Percentiles rank a stretch among this genome's conserved stretches.
Evolutionary conservation across 2,329 filamentous ascomycete genomes (phyloP).

Genomic region (Calonectria crousiana): DNA sequence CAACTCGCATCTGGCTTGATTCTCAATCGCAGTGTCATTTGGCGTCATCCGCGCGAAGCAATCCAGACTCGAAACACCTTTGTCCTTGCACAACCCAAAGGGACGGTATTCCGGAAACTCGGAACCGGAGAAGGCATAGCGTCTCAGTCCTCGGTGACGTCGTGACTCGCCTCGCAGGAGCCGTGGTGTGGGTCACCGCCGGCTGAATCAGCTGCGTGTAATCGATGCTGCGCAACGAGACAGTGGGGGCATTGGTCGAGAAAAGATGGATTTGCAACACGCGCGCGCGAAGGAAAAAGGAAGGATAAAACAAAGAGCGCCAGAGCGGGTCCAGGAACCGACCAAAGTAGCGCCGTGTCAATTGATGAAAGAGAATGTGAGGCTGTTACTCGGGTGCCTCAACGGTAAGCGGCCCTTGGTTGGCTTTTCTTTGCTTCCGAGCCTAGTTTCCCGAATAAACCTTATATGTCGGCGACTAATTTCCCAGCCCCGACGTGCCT

Average conservation of each 20-base stretch:
- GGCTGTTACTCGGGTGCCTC: neutral
- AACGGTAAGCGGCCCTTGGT: neutral
- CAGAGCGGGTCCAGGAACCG: neutral
- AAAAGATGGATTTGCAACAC: conserved; percentile 21
- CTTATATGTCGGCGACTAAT: neutral
- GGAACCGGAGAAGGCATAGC: neutral
- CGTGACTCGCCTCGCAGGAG: neutral
- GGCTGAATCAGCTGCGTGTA: conserved; percentile 32
- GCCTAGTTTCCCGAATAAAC: neutral
- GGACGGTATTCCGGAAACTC: neutral
- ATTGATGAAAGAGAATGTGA: neutral
- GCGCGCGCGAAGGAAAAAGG: conserved; percentile 17
- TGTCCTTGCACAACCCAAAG: neutral
- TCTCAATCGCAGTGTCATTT: neutral
- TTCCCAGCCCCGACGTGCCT: too few species aligned
- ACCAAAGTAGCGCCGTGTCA: neutral
- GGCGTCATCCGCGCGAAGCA: neutral
- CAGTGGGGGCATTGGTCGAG: neutral
- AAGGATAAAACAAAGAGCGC: neutral
- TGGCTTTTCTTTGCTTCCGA: neutral
- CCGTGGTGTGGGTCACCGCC: neutral
- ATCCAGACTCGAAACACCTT: neutral
- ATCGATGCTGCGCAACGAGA: neutral
- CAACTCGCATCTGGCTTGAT: neutral
- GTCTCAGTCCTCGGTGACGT: neutral